Percentiles rank a stretch among this genome's conserved stretches.
phyloP scores from a whole-genome alignment of 768 basidiomycete genomes.

The Tulasnella sp. region DNA sequence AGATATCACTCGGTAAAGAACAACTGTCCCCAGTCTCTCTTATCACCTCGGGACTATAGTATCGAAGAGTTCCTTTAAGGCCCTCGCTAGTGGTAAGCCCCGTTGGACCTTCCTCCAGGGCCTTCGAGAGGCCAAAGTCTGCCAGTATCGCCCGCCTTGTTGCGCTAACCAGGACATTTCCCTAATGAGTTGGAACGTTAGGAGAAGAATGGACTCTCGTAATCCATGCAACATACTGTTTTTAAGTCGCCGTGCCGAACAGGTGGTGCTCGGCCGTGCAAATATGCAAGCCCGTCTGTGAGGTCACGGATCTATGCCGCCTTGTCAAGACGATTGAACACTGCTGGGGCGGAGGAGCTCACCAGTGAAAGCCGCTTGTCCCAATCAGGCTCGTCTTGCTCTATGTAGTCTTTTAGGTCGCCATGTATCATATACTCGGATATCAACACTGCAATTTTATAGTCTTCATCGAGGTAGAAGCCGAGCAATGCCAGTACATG shows the following conservation, averaged over 20 bases:
- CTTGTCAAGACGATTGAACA: not conserved
- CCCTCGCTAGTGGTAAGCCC: conserved; percentile 4
- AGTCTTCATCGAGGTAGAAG: not conserved
- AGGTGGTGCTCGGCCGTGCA: not conserved
- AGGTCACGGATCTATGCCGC: not conserved
- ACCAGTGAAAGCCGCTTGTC: not conserved
- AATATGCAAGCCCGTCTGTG: conserved; percentile 11
- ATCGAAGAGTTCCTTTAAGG: conserved; percentile 7
- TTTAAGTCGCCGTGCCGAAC: conserved; percentile 8
- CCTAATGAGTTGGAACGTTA: not conserved
- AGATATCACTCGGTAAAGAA: not conserved
- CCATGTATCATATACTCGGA: not conserved
- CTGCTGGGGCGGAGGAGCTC: not conserved
- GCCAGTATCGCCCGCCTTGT: not conserved
- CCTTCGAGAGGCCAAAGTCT: conserved; percentile 8
- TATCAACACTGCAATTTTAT: not conserved
- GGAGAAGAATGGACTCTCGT: too few species aligned
- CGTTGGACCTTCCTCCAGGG: not conserved
- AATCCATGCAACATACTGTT: not conserved
- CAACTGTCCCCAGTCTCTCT: not conserved
- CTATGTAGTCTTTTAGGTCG: not conserved
- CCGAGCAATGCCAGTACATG: not conserved
- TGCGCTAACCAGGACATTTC: not conserved
- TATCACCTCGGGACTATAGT: not conserved
- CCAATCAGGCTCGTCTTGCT: not conserved